Evolutionary conservation across 352 stramenopile genomes (phyloP).

Genomic region (Globisporangium irregulare): DNA sequence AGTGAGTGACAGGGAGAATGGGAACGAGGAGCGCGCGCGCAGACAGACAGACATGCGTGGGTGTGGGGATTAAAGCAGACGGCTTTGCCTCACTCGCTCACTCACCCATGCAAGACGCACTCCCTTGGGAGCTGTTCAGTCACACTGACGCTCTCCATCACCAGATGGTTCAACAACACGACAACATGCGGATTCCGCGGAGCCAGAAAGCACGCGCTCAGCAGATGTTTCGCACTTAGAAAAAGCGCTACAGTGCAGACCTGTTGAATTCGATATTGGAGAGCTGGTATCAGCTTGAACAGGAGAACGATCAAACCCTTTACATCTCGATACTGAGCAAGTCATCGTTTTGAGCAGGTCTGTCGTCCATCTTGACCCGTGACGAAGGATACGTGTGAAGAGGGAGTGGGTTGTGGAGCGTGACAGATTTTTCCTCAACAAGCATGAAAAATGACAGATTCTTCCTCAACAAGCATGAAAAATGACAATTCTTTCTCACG

Average conservation of each 20-base stretch:
- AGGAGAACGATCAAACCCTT: neutral
- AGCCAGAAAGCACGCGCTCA: neutral
- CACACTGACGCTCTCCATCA: conserved; percentile 1
- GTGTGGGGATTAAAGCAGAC: neutral
- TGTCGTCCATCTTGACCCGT: neutral
- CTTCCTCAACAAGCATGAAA: too few relatives aligned
- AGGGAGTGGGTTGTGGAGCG: too few relatives aligned
- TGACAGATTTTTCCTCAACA: too few relatives aligned
- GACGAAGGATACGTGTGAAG: conserved; percentile 15
- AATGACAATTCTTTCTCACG: too few relatives aligned
- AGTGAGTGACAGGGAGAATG: neutral
- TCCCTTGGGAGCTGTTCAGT: neutral
- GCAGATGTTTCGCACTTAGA: neutral
- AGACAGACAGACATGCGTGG: too few relatives aligned
- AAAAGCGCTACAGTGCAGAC: neutral
- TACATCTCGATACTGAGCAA: neutral
- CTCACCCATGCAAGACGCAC: neutral
- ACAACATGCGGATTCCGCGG: neutral
- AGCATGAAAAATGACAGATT: too few relatives aligned
- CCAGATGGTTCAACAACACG: neutral
- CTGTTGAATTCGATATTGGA: neutral
- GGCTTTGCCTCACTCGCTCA: neutral
- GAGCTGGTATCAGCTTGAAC: neutral
- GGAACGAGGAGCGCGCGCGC: neutral
- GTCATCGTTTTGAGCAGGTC: neutral